These are phyloP conservation scores for Syzygium malaccense DNA, from an alignment of 441 rosid species.

Conservation along the genomic window DNA sequence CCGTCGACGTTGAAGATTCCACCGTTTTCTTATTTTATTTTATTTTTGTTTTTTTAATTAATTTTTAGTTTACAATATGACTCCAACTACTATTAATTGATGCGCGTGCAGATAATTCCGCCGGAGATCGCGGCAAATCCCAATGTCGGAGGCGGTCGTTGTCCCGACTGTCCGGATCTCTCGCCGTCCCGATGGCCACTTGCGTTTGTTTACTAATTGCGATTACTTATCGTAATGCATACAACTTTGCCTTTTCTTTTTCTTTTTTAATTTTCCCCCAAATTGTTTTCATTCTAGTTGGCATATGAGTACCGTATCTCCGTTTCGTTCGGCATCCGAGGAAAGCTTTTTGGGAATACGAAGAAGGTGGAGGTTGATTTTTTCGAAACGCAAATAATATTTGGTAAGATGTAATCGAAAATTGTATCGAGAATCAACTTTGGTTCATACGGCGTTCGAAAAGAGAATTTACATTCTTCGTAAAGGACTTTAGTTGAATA, in stretches of 20 bases:
- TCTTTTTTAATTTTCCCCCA: background rate
- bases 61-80: background rate
- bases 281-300: background rate
- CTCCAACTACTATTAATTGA: background rate
- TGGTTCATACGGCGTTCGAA: background rate
- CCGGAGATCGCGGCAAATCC: background rate
- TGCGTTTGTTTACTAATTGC: background rate
- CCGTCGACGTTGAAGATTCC: background rate
- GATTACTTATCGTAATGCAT: background rate
- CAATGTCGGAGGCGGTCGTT: background rate
- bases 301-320: background rate
- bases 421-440: background rate
- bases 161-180: background rate
- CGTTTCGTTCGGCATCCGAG: background rate
- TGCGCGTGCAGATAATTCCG: background rate
- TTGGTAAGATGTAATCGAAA: background rate
- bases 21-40: background rate
- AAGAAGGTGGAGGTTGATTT: background rate
- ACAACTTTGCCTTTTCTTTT: background rate
- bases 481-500: background rate
- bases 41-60: background rate
- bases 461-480: background rate
- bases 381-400: background rate
- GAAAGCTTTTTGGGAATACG: background rate
- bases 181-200: background rate